phyloP scores from a whole-genome alignment of 2,329 filamentous ascomycete species.

The Pseudogymnoascus sp. region DNA sequence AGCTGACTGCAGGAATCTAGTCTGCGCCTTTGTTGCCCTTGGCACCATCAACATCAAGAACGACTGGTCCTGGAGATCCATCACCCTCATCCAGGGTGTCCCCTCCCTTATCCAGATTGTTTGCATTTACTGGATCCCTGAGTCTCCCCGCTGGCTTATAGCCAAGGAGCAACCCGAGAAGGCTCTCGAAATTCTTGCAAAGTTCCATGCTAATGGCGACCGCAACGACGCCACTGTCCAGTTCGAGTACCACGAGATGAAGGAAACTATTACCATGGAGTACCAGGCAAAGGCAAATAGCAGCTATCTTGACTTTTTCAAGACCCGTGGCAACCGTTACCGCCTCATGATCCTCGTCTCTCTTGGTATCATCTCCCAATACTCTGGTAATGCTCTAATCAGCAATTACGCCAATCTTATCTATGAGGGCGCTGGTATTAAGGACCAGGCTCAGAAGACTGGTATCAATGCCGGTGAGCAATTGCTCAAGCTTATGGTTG shows the following conservation, averaged over 20 bases:
- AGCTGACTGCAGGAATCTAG: conserved; percentile 31
- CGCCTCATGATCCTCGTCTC: conserved; percentile 55
- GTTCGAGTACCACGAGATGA: conserved; percentile 29
- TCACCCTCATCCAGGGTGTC: conserved; percentile 54
- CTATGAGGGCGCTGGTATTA: conserved; percentile 55
- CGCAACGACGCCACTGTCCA: conserved; percentile 39
- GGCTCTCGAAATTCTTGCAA: conserved; percentile 42
- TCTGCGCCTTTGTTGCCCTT: conserved; percentile 57
- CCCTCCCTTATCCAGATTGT: conserved; percentile 55
- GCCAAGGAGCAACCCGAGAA: conserved; percentile 44
- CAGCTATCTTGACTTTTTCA: conserved; percentile 44
- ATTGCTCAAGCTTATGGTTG: conserved; percentile 44
- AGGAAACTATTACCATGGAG: conserved; percentile 21
- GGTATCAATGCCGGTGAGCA: conserved; percentile 29
- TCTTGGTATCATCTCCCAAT: conserved; percentile 60
- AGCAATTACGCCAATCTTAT: conserved; percentile 60
- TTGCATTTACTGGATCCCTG: conserved; percentile 56
- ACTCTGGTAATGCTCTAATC: conserved; percentile 60
- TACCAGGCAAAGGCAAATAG: conserved; percentile 38
- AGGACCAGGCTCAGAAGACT: conserved; percentile 20
- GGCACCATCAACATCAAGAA: conserved; percentile 50
- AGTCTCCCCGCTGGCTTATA: conserved; percentile 53
- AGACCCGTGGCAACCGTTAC: conserved; percentile 57
- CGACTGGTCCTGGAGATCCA: conserved; percentile 62
- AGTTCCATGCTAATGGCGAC: conserved; percentile 48